Evolutionary conservation across 2,329 filamentous ascomycete genomes (phyloP).

Genomic region (Juglanconis sp.): DNA sequence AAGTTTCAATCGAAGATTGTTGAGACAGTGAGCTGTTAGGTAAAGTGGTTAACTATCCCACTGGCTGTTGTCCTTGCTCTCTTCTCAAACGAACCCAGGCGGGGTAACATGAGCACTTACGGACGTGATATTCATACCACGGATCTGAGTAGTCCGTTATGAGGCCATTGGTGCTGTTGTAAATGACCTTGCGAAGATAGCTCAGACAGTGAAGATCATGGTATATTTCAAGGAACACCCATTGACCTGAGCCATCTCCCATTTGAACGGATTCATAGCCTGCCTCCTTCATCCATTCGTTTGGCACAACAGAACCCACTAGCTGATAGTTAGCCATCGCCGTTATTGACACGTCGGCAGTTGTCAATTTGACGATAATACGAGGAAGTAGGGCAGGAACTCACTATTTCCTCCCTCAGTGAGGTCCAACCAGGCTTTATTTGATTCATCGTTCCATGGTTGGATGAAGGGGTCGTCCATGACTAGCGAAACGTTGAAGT

Average conservation of each 20-base stretch:
- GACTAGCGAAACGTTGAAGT: background rate
- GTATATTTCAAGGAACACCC: background rate
- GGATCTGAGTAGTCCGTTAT: background rate
- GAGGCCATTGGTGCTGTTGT: background rate
- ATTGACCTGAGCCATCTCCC: background rate
- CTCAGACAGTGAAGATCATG: constrained; percentile 3
- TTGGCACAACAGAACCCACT: background rate
- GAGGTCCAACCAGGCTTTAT: background rate
- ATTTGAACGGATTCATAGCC: background rate
- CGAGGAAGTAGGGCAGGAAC: background rate
- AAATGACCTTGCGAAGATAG: constrained; percentile 1
- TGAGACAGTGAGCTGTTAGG: background rate
- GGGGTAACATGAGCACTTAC: background rate
- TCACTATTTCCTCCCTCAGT: constrained; percentile 1
- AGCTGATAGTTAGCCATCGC: background rate
- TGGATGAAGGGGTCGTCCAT: constrained; percentile 5
- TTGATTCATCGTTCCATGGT: background rate
- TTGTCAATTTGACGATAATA: background rate
- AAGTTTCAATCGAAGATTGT: background rate
- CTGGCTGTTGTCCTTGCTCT: background rate
- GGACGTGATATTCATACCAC: background rate
- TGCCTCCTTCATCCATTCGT: background rate
- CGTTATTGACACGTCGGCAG: background rate
- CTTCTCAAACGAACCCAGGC: background rate
- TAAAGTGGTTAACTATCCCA: background rate